Base-by-base conservation (phyloP, 1,284 basidiomycete genomes). In the Mrakiaceae sp. region DNA sequence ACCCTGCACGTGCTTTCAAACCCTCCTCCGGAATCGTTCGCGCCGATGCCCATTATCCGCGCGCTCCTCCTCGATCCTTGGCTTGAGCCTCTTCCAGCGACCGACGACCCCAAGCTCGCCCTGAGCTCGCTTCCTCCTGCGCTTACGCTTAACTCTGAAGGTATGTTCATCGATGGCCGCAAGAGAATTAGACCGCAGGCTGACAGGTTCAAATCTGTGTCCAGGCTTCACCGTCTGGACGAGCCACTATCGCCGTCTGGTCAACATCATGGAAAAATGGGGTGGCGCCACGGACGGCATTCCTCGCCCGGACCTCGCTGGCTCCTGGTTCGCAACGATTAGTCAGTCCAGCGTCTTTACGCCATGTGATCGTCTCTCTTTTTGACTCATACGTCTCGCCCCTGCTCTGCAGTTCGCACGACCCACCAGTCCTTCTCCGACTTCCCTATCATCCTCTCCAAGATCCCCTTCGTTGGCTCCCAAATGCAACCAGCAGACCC, bases 61-160 rank as follows among this genome's bases (percentile, higher is more conserved):
- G 63, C 49, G 3, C 52, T 64, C 46, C 52, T 60, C 6, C 63
- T 64, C 63, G 63, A 64, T 12, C 63, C 63, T 0, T 64, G 63
- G 63, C 58, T 64, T 5, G 63, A 58, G 40, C 63, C 63, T 2
- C 58, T 64, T 5, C 63, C 63, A 1, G 43, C 27, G 8, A 5
- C 50, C 8, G 63, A 64, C 52, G 63, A 64, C 39, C 44, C 46
- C 46, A 64, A 64, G 46, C 58, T 64, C 7, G 44, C 50, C 27
- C 27, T 54, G 10, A 57, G 46, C 14, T 44, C 44, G 4, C 47
- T 64, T 9, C 63, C 63, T 5, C 63, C 63, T 4, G 51, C 51
- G 2, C n/a, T 59, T 14, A 12, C 46, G 39, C 8, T 64, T 27
- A 64, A 64, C 52, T 44, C 39, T 3, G 63, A 64, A 27, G 40